These are phyloP conservation scores for Pseudonectria foliicola DNA, from an alignment of 2,329 filamentous ascomycete species.

Conservation along the genomic window DNA sequence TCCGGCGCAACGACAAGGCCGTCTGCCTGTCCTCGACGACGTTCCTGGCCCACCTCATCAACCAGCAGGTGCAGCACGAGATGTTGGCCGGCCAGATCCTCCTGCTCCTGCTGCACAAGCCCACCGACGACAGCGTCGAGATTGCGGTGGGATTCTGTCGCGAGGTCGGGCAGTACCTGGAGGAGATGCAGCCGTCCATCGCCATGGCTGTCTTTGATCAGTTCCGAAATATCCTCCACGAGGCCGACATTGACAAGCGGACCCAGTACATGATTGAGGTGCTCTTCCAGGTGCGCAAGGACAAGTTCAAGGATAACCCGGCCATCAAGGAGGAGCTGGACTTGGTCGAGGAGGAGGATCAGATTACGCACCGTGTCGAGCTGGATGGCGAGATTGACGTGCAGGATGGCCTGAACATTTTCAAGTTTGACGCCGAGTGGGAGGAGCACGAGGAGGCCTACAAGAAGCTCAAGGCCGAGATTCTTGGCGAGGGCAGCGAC, in stretches of 20 bases:
- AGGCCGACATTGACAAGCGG: conserved; percentile 93
- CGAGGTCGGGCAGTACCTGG: conserved; percentile 88
- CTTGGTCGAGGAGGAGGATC: conserved; percentile 93
- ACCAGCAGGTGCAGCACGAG: conserved; percentile 92
- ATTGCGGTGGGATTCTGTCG: conserved; percentile 91
- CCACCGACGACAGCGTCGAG: conserved; percentile 95
- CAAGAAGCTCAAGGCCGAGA: conserved; percentile 83
- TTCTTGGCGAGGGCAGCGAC: conserved; percentile 86
- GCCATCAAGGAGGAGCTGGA: conserved; percentile 89
- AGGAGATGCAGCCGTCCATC: conserved; percentile 89
- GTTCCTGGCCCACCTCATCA: conserved; percentile 91
- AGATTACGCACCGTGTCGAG: conserved; percentile 82
- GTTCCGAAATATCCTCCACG: conserved; percentile 90
- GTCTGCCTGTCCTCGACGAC: conserved; percentile 90
- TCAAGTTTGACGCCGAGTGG: conserved; percentile 88
- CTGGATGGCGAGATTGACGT: conserved; percentile 79
- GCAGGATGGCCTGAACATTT: conserved; percentile 85
- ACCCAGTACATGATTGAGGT: conserved; percentile 99
- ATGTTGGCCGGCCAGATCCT: conserved; percentile 90
- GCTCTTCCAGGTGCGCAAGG: conserved; percentile 90
- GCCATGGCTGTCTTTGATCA: conserved; percentile 90
- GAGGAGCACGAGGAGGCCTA: conserved; percentile 89
- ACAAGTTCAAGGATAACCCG: conserved; percentile 92
- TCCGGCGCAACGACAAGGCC: conserved; percentile 93
- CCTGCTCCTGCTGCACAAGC: conserved; percentile 85